These are phyloP conservation scores for Lepidium didymum DNA, from an alignment of 345 rosid species.

Conservation along the genomic window DNA sequence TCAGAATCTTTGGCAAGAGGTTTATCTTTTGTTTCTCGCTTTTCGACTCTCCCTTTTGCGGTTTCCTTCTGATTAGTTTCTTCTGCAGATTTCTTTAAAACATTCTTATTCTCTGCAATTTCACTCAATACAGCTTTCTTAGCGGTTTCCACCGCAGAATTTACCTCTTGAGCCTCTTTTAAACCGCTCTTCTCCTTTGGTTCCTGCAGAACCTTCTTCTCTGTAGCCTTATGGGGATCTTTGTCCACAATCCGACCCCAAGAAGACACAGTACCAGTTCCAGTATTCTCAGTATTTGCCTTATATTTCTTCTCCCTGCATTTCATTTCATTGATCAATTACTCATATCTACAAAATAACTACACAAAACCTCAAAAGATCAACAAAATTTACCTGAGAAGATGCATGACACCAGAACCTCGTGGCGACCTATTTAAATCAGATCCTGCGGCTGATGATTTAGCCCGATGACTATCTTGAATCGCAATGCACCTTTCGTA, in stretches of 20 bases:
- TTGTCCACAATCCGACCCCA: slow-evolving; percentile 3
- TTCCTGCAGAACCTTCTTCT: slow-evolving; percentile 25
- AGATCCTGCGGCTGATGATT: slow-evolving; percentile 9
- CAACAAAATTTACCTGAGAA: slow-evolving; percentile 2
- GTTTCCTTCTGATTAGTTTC: background rate
- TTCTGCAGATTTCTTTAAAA: background rate
- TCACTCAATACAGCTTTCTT: slow-evolving; percentile 22
- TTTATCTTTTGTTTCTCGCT: background rate
- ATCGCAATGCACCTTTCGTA: slow-evolving; percentile 45
- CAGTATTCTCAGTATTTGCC: slow-evolving; percentile 22
- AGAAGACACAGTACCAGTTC: slow-evolving; percentile 14
- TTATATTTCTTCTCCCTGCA: slow-evolving; percentile 54
- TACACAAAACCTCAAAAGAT: background rate
- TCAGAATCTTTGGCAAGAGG: background rate
- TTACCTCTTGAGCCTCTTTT: background rate
- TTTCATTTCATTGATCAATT: background rate
- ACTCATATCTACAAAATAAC: background rate
- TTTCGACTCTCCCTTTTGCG: background rate
- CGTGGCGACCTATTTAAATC: slow-evolving; percentile 27
- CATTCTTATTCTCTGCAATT: background rate
- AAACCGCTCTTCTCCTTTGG: slow-evolving; percentile 7
- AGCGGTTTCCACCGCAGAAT: background rate
- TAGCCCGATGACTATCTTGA: slow-evolving; percentile 37
- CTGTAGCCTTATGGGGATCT: slow-evolving; percentile 10
- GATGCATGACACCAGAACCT: slow-evolving; percentile 42